Evolutionary conservation across 2,329 filamentous ascomycete genomes (phyloP), one percentile per base, ranked within the genome.

Genomic region (Massarina eburnea): DNA sequence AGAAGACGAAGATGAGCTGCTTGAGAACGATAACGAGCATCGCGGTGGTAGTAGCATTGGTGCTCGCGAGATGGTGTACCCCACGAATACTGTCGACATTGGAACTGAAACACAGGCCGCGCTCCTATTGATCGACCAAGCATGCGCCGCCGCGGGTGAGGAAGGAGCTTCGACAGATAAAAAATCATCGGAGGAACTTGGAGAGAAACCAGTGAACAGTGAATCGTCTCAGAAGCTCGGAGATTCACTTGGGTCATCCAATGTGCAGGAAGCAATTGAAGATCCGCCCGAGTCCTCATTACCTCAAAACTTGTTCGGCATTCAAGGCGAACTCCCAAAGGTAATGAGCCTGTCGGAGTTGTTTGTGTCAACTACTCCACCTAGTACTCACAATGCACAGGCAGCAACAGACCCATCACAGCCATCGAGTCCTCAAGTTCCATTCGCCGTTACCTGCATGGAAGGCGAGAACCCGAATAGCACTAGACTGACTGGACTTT

Each of bases 1-100:
- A 2, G 66, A 69, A 39, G 66, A 68, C 19, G 64, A 67, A 39
- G 55, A 55, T 19, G 61, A 54, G 10, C 57, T 51, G n/a, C 17
- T 58, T 7, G 50, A 58, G 15, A 59, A 64, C 33, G 51, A 54
- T 19, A 53, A 61, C 3, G n/a, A 37, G 2, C 21, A 26, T 10
- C 19, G 30, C 26, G 15, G 30, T 22, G 17, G 20, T 38, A 37
- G 26, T 19, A n/a, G 8, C 14, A 33, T 54, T n/a, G 46, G 40
- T 8, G 30, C 29, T 6, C 26, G 39, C 9, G 18, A 26, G 1
- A 29, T 37, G 0, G 46, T 48, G 2, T 18, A 26, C 7, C 26
- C 39, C 8, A 9, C 36, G 3, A 21, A 21, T 18, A 49, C 49
- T 5, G 39, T 41, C 15, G 19, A 34, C n/a, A 37, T 64, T 14